Base-by-base conservation (phyloP, 2,329 filamentous ascomycete genomes). In the Colletotrichum plurivorum region DNA sequence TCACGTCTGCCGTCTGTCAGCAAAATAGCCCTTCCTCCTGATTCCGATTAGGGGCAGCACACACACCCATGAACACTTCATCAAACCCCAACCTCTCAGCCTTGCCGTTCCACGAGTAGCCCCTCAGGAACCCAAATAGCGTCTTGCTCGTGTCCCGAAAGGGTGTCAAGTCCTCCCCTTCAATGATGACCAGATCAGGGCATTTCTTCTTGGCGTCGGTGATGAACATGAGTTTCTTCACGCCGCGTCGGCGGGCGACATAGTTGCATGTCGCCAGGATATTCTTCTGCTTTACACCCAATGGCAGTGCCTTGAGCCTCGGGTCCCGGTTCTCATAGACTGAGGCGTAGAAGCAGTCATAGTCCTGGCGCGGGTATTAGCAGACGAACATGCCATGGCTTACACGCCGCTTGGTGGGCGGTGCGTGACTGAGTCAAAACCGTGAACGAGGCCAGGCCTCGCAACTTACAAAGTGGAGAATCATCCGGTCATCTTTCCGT, bases 221-320 rank as follows among this genome's bases (percentile, higher is more conserved):
- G 76, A 98, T 90, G 72, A 94, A 88, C 85, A 97, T 94, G 69
- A 98, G 86, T 83, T 99, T 98, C 78, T 88, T 85, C 62, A 95
- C 85, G 62, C 89, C 90, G n/a, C 82, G 87, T 59, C 89, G 84
- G 43, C 95, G 90, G 22, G 95, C 95, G 77, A 93, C 93, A 79
- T 98, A 98, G 81, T 98, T 98, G 86, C 94, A 97, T 5, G 94
- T 97, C 22, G 95, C 94, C 48, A 96, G 86, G 63, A 98, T 97
- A 78, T 94, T 93, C 81, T 98, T 98, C 81, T 98, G 95, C 79
- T 95, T 93, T 67, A 97, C 90, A 43, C 94, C 95, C 41, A 98
- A 84, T 7, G 94, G 94, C 18, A 92, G 82, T 1, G 87, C 85
- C 76, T 90, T 94, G 66, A 98, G 84, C 2, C 86, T 83, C 0